phyloP scores from a whole-genome alignment of 2,329 filamentous ascomycete species.

The Trichoderma aggressivum region DNA sequence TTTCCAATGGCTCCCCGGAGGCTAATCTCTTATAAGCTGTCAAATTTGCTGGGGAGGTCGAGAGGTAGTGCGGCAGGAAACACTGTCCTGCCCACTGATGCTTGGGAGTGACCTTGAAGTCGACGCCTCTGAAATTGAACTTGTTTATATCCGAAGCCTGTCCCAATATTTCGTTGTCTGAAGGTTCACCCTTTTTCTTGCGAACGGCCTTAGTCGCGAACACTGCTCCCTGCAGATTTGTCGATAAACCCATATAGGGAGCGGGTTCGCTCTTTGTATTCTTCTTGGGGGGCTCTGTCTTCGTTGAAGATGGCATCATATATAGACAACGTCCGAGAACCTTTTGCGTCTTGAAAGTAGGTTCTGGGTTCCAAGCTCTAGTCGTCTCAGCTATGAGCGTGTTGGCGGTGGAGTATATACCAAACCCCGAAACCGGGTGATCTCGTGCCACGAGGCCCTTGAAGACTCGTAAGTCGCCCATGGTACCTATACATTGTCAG shows the following conservation, averaged over 20 bases:
- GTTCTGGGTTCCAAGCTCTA: not conserved
- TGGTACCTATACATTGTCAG: too few species aligned
- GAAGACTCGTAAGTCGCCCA: not conserved
- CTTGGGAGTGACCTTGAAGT: too few species aligned
- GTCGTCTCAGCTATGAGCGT: not conserved
- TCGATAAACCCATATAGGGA: not conserved
- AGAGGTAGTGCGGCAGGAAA: too few species aligned
- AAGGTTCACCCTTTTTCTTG: too few species aligned
- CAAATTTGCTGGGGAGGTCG: too few species aligned
- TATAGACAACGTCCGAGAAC: not conserved
- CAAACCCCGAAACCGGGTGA: not conserved
- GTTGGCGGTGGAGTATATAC: not conserved
- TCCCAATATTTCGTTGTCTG: too few species aligned
- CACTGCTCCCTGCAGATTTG: not conserved
- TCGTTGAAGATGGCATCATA: not conserved
- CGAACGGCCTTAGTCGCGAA: too few species aligned
- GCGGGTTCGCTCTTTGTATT: not conserved
- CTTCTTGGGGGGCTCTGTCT: not conserved
- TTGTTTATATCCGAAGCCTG: too few species aligned
- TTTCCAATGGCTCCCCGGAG: too few species aligned
- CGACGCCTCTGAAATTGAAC: too few species aligned
- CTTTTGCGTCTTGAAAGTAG: not conserved
- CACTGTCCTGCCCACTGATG: too few species aligned
- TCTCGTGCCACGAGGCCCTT: not conserved
- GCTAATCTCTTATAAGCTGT: too few species aligned